Evolutionary conservation across 2,329 filamentous ascomycete species (phyloP).

Genomic region (Aspergillus quadricinctus): DNA sequence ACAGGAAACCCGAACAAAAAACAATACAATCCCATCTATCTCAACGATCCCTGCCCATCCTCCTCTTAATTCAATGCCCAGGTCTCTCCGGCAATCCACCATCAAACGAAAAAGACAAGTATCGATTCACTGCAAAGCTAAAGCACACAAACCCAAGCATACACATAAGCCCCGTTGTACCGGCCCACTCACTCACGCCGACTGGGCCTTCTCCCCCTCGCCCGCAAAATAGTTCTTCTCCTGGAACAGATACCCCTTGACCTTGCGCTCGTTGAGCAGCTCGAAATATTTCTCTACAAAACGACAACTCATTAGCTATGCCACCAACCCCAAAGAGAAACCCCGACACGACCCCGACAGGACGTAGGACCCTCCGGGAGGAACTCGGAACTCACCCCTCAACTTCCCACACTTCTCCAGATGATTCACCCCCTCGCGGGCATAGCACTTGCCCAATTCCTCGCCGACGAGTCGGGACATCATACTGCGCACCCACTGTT

Average conservation of each 20-base stretch:
- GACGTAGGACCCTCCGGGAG: too few species aligned
- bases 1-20: not conserved
- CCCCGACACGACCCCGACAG: too few species aligned
- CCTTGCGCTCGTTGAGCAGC: constrained; percentile 58
- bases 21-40: not conserved
- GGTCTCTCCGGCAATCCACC: not conserved
- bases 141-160: not conserved
- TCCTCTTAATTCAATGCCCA: not conserved
- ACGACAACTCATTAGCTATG: not conserved
- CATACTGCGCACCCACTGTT: constrained; percentile 67
- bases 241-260: constrained; percentile 60
- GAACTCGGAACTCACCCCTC: constrained; percentile 61
- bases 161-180: not conserved
- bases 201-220: constrained; percentile 19
- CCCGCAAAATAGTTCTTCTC: constrained; percentile 57
- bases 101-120: not conserved
- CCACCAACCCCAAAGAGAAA: not conserved
- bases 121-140: not conserved
- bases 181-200: constrained; percentile 16
- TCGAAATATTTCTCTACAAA: constrained; percentile 61
- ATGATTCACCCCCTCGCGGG: constrained; percentile 62
- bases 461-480: constrained; percentile 63
- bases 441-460: constrained; percentile 65
- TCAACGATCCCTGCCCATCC: not conserved
- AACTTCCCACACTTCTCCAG: constrained; percentile 63